phyloP scores from a whole-genome alignment of 2,329 filamentous ascomycete genomes.

The Chaetomium olivaceum region DNA sequence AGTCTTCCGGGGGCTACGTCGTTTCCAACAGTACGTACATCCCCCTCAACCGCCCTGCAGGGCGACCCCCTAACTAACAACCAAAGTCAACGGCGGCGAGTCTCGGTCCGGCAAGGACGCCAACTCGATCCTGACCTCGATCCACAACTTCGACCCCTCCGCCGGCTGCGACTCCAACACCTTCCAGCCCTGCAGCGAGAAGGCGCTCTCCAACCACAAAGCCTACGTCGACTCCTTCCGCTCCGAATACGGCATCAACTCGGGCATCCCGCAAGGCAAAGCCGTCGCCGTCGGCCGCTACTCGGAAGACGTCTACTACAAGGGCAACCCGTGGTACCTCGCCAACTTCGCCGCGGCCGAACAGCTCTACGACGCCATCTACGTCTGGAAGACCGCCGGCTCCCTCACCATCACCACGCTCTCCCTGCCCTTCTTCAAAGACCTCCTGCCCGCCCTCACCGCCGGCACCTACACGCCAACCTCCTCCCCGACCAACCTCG shows the following conservation, averaged over 20 bases:
- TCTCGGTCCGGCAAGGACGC: conserved; percentile 69
- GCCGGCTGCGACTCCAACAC: conserved; percentile 67
- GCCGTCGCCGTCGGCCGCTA: conserved; percentile 68
- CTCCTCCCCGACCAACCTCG: conserved; percentile 50
- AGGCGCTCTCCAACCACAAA: conserved; percentile 74
- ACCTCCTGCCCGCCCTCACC: conserved; percentile 58
- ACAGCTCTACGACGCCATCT: conserved; percentile 74
- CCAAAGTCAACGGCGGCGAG: conserved; percentile 56
- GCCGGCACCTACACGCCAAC: conserved; percentile 61
- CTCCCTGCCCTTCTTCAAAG: conserved; percentile 71
- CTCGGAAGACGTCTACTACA: conserved; percentile 71
- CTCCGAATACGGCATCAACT: conserved; percentile 67
- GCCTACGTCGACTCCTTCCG: conserved; percentile 75
- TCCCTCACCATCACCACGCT: conserved; percentile 64
- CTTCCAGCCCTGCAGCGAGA: conserved; percentile 75
- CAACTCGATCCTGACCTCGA: conserved; percentile 67
- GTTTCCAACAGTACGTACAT: conserved; percentile 62
- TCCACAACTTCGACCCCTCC: conserved; percentile 68
- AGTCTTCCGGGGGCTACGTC: conserved; percentile 57
- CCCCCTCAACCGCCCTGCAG: neutral
- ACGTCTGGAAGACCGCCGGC: conserved; percentile 66
- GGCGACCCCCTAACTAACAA: neutral
- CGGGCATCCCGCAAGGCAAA: conserved; percentile 57
- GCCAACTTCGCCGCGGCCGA: conserved; percentile 76
- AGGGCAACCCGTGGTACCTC: conserved; percentile 81